Base-by-base conservation (phyloP, 495 filamentous ascomycete species). In the Aspergillus carlsbadensis region DNA sequence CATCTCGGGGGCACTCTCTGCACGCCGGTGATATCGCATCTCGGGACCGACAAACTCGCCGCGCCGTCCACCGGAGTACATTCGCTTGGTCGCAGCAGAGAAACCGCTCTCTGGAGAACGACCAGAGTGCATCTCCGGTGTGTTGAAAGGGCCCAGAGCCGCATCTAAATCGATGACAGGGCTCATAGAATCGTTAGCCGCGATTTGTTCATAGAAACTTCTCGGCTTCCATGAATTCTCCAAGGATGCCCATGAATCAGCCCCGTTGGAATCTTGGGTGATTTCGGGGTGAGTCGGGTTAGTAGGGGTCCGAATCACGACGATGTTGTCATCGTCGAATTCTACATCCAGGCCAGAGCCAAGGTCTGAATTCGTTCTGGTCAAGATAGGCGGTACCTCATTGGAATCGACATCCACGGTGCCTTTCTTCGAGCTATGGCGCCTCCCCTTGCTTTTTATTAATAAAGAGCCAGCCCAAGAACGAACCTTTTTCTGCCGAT, bases 131-230 rank as follows among this genome's bases (percentile, higher is more conserved):
- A 78, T 79, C 56, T 81, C 74, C 4, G 91, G 90, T 1, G 90
- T 93, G 64, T 94, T 92, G 72, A 96, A 96, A 0, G 94, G 92
- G 2, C 90, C 90, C 10, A 98, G 76, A n/a, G 93, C 94, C 34
- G 92, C 94, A 77, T 98, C 94, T 37, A 98, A 76, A 73, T 98
- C 94, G 50, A 98, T 93, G 56, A 96, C 83, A 5, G 88, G 89
- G 61, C 85, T 91, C 44, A 85, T 76, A 2, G 75, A 59, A 50
- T 90, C 86, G 33, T 82, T 78, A 26, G 63, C 57, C 11, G 87
- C 83, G 4, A 47, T 57, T 54, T 78, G 75, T 47, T 78, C 75
- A 36, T 78, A 71, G 56, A 78, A 72, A 45, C 73, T 75, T 52
- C 72, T 69, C 7, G 78, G 77, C 49, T 78, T 82, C 76, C 77